These are phyloP conservation scores for Canavalia gladiata DNA, from an alignment of 306 rosid species.

Conservation along the genomic window DNA sequence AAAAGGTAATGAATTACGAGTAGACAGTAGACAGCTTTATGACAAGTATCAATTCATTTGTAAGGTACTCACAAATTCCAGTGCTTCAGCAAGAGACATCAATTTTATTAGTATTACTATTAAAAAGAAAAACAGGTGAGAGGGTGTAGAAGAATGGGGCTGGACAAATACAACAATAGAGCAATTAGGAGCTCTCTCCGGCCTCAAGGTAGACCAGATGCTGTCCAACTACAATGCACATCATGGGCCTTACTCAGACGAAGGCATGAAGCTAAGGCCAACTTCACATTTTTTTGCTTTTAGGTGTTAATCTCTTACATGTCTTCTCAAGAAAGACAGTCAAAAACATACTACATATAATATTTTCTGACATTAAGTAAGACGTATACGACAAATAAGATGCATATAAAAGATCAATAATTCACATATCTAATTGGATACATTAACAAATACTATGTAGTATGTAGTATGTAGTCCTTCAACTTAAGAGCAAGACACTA, in stretches of 20 bases:
- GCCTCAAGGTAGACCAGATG: constrained; percentile 13
- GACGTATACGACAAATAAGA: not conserved
- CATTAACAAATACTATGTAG: not conserved
- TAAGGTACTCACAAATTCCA: not conserved
- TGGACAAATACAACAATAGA: not conserved
- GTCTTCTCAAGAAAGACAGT: not conserved
- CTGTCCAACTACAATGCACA: constrained; percentile 19
- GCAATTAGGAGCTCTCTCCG: constrained; percentile 13
- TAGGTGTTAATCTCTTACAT: not conserved
- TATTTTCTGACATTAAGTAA: not conserved
- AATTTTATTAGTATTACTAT: not conserved
- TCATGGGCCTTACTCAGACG: constrained; percentile 5
- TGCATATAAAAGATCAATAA: not conserved
- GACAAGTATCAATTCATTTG: constrained; percentile 17
- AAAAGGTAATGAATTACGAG: not conserved
- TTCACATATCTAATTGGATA: not conserved
- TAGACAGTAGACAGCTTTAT: not conserved
- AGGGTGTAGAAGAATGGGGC: not conserved
- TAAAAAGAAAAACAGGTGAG: not conserved
- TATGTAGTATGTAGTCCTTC: not conserved
- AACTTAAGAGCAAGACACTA: constrained; percentile 4
- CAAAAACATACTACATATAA: not conserved
- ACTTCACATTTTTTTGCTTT: constrained; percentile 3
- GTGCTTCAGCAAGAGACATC: constrained; percentile 4
- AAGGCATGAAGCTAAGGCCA: constrained; percentile 15